Evolutionary conservation across 371 early-diverging fungal species (phyloP).

Genomic region (Rhizomucor miehei): DNA sequence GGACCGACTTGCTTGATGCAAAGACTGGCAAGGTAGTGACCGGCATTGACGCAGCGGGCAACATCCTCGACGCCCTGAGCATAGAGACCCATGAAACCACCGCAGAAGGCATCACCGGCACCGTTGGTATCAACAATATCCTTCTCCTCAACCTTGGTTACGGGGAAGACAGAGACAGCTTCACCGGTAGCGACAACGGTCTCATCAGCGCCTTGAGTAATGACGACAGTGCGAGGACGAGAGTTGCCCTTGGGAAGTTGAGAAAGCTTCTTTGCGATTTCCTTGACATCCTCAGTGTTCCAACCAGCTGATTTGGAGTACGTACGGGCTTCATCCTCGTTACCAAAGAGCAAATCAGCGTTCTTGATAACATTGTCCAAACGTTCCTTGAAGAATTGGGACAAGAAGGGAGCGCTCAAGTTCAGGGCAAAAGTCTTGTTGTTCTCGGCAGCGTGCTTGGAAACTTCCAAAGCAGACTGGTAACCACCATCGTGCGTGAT

Average conservation of each 20-base stretch:
- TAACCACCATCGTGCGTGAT: slow-evolving; percentile 75
- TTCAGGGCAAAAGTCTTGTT: slow-evolving; percentile 81
- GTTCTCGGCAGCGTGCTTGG: slow-evolving; percentile 82
- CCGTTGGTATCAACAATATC: slow-evolving; percentile 96
- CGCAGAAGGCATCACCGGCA: slow-evolving; percentile 96
- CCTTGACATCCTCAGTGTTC: slow-evolving; percentile 68
- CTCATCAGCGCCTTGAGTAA: slow-evolving; percentile 86
- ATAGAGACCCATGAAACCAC: slow-evolving; percentile 87
- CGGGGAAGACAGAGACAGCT: slow-evolving; percentile 62
- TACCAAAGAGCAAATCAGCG: slow-evolving; percentile 91
- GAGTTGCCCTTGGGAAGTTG: slow-evolving; percentile 77
- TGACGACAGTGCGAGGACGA: slow-evolving; percentile 84
- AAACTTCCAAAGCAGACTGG: slow-evolving; percentile 72
- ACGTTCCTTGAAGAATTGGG: slow-evolving; percentile 88
- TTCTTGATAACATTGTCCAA: slow-evolving; percentile 79
- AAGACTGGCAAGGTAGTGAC: slow-evolving; percentile 87
- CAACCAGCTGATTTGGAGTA: slow-evolving; percentile 72
- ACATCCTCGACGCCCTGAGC: slow-evolving; percentile 69
- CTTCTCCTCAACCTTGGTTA: slow-evolving; percentile 59
- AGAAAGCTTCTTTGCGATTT: slow-evolving; percentile 79
- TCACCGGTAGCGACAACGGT: slow-evolving; percentile 74
- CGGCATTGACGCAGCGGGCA: slow-evolving; percentile 72
- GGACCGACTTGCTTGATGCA: slow-evolving; percentile 91
- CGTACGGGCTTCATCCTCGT: slow-evolving; percentile 92
- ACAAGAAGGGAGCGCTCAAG: slow-evolving; percentile 93